Evolutionary conservation across 768 basidiomycete genomes (phyloP).

Genomic region (Hirschioporus abietinus): DNA sequence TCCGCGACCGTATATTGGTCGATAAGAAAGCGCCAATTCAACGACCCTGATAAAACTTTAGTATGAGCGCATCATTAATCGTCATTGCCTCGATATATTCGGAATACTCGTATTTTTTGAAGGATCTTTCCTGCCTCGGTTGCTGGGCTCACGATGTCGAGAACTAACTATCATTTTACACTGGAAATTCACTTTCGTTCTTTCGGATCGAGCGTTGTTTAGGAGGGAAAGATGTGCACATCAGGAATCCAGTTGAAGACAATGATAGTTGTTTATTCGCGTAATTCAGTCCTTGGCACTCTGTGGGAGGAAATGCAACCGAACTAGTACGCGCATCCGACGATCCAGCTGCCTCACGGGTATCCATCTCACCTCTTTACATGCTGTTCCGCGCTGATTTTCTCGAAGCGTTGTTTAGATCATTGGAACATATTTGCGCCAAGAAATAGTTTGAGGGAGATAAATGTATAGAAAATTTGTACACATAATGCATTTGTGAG

Average conservation of each 20-base stretch:
- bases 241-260: neutral
- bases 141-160: no score
- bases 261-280: no score
- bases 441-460: no score
- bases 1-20: neutral
- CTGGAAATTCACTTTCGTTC: no score
- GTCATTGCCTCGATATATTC: neutral
- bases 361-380: no score
- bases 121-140: no score
- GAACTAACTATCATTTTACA: no score
- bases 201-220: neutral
- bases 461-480: no score
- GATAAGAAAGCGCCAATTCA: neutral
- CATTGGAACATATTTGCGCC: no score
- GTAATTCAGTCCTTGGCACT: neutral
- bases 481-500: neutral
- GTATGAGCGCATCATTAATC: neutral
- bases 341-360: neutral
- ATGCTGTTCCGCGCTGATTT: no score
- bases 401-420: no score
- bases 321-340: constrained; percentile 2
- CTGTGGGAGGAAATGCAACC: neutral
- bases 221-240: neutral
- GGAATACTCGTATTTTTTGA: no score
- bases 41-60: neutral